These are phyloP conservation scores for Biscogniauxia marginata DNA, from an alignment of 2,329 filamentous ascomycete genomes.

Conservation along the genomic window DNA sequence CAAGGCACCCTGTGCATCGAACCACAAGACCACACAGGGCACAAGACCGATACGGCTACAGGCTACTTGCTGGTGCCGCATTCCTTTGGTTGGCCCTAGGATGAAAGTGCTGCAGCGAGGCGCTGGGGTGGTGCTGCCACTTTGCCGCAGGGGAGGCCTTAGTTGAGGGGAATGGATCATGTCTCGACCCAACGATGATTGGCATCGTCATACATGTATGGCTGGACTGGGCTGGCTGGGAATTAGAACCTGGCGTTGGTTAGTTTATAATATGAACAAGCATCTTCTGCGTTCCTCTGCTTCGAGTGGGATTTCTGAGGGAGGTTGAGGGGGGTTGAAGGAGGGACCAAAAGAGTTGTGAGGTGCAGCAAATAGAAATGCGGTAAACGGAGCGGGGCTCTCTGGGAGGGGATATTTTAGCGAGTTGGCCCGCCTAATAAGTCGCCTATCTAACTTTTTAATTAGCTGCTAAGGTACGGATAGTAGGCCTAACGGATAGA, in stretches of 20 bases:
- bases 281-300: not conserved
- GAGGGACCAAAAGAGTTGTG: not conserved
- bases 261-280: not conserved
- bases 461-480: too few relatives aligned
- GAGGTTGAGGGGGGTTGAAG: not conserved
- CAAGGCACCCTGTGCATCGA: not conserved
- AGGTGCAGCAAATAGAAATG: not conserved
- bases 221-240: too few relatives aligned
- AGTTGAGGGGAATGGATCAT: not conserved
- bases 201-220: too few relatives aligned
- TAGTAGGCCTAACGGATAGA: too few relatives aligned
- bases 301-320: not conserved
- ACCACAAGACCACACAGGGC: conserved; percentile 8
- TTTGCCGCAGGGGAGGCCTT: not conserved
- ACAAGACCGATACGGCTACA: conserved; percentile 15
- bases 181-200: too few relatives aligned
- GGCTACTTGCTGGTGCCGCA: conserved; percentile 12
- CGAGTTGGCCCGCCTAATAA: not conserved
- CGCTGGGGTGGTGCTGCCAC: conserved; percentile 5
- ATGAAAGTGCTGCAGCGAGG: conserved; percentile 14
- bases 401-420: not conserved
- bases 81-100: conserved; percentile 10
- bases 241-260: too few relatives aligned
- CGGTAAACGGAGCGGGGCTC: not conserved
- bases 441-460: too few relatives aligned